Base-by-base conservation (phyloP, 441 rosid genomes). In the Capsella rubella region DNA sequence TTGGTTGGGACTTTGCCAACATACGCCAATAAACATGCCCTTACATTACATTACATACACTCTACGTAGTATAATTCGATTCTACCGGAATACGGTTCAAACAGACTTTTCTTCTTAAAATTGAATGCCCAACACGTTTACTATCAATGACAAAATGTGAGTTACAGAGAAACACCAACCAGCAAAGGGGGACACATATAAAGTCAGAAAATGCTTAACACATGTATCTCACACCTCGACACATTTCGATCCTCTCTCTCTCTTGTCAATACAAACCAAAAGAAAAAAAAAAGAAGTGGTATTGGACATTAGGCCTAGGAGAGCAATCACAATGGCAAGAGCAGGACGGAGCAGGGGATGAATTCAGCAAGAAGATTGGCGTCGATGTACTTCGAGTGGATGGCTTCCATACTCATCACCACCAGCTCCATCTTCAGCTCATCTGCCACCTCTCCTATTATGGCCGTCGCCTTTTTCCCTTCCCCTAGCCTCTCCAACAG, bases 381-480 rank as follows among this genome's bases (percentile, higher is more conserved):
- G 75, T 95, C 97, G 8, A 95, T 91, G 72, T 88, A 90, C 88
- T 95, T 95, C 15, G 97, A 95, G 77, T 90, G 97, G 77, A 95
- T 92, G 63, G 99, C 94, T 61, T 92, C 97, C 99, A 92, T 92
- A 84, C 99, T 95, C 80, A 95, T 68, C 12, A 95, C 86, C 13
- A 95, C 99, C 64, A 95, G 82, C 83, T 95, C 97, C 82, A 90
- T 76, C 69, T 77, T 85, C 27, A 95, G 81, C 57, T 92, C 99
- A 70, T 95, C 99, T 0, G 97, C 99, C 46, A 95, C 97, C 81
- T 95, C 97, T 11, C 97, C 99, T 14, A 95, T 92, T 29, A 94
- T 83, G 2, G 97, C 98, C 0, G 98, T 90, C 25, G 93, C 93
- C 80, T 85, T 90, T 79, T 76, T 91, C n/a, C 96, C 95, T 80